phyloP scores from a whole-genome alignment of 352 stramenopile genomes.

The Phytophthora hybrid region DNA sequence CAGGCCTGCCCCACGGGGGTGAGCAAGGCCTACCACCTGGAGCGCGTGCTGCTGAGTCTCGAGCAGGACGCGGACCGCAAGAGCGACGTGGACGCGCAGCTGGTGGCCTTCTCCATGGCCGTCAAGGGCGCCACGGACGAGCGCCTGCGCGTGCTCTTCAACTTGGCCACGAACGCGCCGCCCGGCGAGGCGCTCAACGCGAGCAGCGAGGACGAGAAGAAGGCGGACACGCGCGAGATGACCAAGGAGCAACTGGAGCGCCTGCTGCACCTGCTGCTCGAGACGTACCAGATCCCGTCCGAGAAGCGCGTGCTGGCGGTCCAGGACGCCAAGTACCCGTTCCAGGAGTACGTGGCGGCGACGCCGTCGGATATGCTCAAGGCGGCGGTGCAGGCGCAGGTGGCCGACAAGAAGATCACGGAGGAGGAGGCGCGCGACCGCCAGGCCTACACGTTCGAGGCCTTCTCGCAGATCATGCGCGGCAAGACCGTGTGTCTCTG shows the following conservation, averaged over 20 bases:
- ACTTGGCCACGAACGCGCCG: constrained; percentile 59
- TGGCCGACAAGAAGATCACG: constrained; percentile 60
- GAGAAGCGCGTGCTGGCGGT: constrained; percentile 84
- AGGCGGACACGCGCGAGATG: constrained; percentile 57
- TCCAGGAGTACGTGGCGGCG: constrained; percentile 76
- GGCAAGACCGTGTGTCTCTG: constrained; percentile 85
- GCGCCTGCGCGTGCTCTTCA: constrained; percentile 76
- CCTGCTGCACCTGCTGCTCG: constrained; percentile 67
- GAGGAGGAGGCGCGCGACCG: constrained; percentile 61
- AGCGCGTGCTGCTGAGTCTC: constrained; percentile 80
- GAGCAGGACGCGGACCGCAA: constrained; percentile 63
- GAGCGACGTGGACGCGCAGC: constrained; percentile 69
- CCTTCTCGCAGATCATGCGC: constrained; percentile 80
- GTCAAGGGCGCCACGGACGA: constrained; percentile 81
- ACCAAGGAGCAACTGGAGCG: constrained; percentile 67
- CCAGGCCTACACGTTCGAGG: constrained; percentile 75
- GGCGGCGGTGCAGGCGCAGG: constrained; percentile 46
- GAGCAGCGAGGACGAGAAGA: constrained; percentile 31
- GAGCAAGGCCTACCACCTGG: constrained; percentile 78
- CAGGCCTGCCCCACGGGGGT: constrained; percentile 64
- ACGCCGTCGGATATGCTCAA: constrained; percentile 51
- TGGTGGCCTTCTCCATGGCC: constrained; percentile 87
- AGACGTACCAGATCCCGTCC: constrained; percentile 86
- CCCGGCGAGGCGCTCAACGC: constrained; percentile 27
- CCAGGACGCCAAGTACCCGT: constrained; percentile 75